Base-by-base conservation (phyloP, 1,284 basidiomycete species). In the Coniophora puteana region DNA sequence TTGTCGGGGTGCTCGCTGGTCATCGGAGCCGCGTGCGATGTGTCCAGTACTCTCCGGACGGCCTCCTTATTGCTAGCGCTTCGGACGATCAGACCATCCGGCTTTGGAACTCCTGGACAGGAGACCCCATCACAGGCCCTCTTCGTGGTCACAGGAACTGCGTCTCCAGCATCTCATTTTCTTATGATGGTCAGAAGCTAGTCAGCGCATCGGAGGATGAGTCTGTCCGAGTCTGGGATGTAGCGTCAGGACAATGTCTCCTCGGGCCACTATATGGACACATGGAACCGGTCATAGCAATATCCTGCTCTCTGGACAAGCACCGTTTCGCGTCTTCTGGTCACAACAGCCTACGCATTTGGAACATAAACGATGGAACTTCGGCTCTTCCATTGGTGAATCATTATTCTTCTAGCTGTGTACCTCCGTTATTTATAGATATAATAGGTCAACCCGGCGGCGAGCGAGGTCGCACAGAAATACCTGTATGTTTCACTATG, bases 1-100 rank as follows among this genome's bases (percentile, higher is more conserved):
- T n/a, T n/a, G n/a, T n/a, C n/a, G n/a, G n/a, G n/a, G n/a, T n/a
- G n/a, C n/a, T n/a, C 28, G 18, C 3, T 17, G 47, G 51, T 11
- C 45, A 50, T 23, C 12, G 22, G 4, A 6, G 23, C 12, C n/a
- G 8, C 13, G 42, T 52, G 4, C 38, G 26, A 24, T 52, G 45
- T 22, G 36, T 44, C 10, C 36, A 43, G 12, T 50, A 49, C 27
- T 44, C 51, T 8, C 40, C 39, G 17, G 25, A 52, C 27, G 49
- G 50, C 8, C 21, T 6, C 7, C 24, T 16, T 11, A 38, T 52
- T 18, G 46, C 43, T 21, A 48, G 38, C n/a, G 81, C 84, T 36
- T 93, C 91, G 16, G 96, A 99, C 61, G 96, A 99, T 69, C 96
- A 99, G 72, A 99, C 96, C n/a, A 98, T 99, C 65, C 85, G 96